Evolutionary conservation across 306 rosid species (phyloP).

Genomic region (Castanospermum australe): DNA sequence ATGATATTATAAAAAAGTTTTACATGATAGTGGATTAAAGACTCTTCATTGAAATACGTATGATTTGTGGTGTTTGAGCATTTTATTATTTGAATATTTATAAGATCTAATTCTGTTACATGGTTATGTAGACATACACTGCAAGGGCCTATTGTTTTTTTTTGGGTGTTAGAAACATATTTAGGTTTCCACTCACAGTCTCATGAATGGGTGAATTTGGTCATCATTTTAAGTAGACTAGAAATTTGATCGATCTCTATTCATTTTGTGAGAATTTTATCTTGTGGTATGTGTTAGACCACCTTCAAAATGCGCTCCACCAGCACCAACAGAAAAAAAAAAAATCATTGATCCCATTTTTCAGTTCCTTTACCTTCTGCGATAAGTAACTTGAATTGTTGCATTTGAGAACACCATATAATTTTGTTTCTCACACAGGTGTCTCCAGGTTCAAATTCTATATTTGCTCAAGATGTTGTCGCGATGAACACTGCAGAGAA

Average conservation of each 20-base stretch:
- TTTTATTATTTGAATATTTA: not conserved
- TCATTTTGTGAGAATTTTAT: not conserved
- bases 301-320: not conserved
- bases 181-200: not conserved
- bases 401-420: not conserved
- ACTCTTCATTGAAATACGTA: not conserved
- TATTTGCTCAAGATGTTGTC: conserved; percentile 50
- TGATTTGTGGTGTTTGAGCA: not conserved
- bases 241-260: not conserved
- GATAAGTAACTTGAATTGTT: not conserved
- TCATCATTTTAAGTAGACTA: not conserved
- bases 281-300: not conserved
- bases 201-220: not conserved
- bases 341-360: not conserved
- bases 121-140: not conserved
- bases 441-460: conserved; percentile 63
- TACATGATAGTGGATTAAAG: too few species aligned
- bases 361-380: not conserved
- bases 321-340: not conserved
- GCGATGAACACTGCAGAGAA: conserved; percentile 55
- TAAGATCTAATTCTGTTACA: not conserved
- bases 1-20: too few species aligned
- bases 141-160: not conserved
- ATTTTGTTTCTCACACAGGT: conserved; percentile 50
- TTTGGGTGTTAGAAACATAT: not conserved